phyloP scores from a whole-genome alignment of 495 filamentous ascomycete species.

The Podospora pseudopauciseta region DNA sequence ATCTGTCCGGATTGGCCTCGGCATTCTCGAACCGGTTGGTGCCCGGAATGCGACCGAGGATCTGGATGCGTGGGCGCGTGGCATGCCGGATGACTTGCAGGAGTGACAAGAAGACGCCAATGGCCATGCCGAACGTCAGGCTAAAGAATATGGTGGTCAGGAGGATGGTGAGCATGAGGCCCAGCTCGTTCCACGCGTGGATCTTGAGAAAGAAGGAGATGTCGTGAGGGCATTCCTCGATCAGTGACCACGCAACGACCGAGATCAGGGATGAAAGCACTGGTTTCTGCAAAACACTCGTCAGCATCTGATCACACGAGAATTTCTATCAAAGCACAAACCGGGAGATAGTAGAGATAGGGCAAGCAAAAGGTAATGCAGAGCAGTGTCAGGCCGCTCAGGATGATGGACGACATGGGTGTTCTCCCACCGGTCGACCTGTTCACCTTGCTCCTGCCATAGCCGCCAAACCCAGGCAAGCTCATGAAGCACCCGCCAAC shows the following conservation, averaged over 20 bases:
- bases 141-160: constrained; percentile 90
- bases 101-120: constrained; percentile 82
- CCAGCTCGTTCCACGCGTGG: constrained; percentile 77
- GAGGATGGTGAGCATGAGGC: constrained; percentile 86
- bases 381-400: constrained; percentile 76
- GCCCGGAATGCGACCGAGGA: constrained; percentile 83
- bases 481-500: constrained; percentile 87
- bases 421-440: constrained; percentile 84
- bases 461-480: constrained; percentile 91
- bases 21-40: constrained; percentile 85
- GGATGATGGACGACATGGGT: constrained; percentile 83
- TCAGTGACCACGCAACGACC: constrained; percentile 88
- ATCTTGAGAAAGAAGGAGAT: constrained; percentile 84
- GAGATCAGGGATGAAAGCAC: constrained; percentile 92
- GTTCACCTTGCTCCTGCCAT: constrained; percentile 95
- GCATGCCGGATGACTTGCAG: constrained; percentile 84
- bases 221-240: constrained; percentile 94
- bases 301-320: background rate
- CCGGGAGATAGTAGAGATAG: constrained; percentile 91
- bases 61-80: constrained; percentile 93
- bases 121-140: constrained; percentile 77
- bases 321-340: constrained; percentile 41
- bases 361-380: constrained; percentile 79
- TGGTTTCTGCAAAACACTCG: constrained; percentile 63
- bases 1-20: constrained; percentile 66